These are phyloP conservation scores for Neurospora sp. DNA, from an alignment of 495 filamentous ascomycete species.

Conservation along the genomic window DNA sequence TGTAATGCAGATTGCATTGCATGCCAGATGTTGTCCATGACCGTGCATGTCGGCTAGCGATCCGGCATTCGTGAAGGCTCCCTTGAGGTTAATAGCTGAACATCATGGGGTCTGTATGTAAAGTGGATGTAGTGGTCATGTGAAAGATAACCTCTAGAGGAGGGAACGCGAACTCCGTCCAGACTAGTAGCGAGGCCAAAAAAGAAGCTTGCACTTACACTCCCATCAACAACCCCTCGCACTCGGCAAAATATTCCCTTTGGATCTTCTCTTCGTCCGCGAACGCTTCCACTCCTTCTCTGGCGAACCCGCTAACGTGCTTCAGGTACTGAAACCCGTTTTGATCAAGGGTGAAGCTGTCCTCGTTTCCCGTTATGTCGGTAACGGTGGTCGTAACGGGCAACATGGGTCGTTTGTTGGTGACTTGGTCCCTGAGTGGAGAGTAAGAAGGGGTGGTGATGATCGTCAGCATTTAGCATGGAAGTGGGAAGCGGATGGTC, in stretches of 20 bases:
- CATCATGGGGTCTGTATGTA: neutral
- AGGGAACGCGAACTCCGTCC: neutral
- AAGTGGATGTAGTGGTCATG: neutral
- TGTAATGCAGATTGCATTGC: neutral
- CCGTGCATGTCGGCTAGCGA: neutral
- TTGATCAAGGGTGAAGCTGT: conserved; percentile 24
- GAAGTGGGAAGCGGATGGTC: neutral
- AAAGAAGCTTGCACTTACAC: conserved; percentile 33
- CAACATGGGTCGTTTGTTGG: conserved; percentile 35
- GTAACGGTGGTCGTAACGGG: conserved; percentile 26
- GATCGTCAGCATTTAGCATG: neutral
- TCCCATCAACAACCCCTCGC: conserved; percentile 44
- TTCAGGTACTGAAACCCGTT: conserved; percentile 29
- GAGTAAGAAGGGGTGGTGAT: neutral
- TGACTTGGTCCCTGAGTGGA: conserved; percentile 2
- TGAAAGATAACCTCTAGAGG: neutral
- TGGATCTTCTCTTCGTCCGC: conserved; percentile 37
- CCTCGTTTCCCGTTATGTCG: conserved; percentile 27
- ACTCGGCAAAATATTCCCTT: conserved; percentile 51
- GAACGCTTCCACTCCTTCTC: neutral
- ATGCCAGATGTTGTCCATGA: neutral
- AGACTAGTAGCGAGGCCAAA: neutral
- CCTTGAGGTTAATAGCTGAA: neutral
- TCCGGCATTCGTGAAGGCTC: neutral
- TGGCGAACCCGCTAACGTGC: conserved; percentile 8